Evolutionary conservation across 352 stramenopile genomes (phyloP).

Genomic region (Saprolegnia parasitica): DNA sequence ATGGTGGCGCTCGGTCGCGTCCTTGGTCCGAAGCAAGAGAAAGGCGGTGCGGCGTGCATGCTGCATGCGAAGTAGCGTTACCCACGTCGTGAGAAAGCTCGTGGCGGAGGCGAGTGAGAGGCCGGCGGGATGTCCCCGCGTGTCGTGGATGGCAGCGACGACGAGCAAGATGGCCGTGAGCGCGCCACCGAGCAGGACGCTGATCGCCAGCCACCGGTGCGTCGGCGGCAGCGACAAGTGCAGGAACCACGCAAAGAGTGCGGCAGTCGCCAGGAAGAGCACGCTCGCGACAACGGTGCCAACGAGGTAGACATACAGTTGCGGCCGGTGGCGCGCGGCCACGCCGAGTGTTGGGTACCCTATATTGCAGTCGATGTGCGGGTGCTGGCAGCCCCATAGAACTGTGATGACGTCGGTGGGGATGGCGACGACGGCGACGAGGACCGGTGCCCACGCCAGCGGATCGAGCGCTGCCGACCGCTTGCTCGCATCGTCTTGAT

Average conservation of each 20-base stretch:
- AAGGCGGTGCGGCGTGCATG: neutral
- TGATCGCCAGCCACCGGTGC: neutral
- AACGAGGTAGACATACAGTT: slow-evolving; percentile 7
- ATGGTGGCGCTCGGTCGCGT: too few species aligned
- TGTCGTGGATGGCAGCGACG: slow-evolving; percentile 3
- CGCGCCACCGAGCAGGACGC: neutral
- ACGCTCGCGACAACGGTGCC: neutral
- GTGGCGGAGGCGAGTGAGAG: neutral
- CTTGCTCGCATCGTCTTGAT: neutral
- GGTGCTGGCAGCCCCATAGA: slow-evolving; percentile 19
- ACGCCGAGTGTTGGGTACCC: slow-evolving; percentile 1
- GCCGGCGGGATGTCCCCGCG: neutral
- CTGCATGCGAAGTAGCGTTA: neutral
- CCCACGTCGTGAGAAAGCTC: neutral
- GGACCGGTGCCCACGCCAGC: slow-evolving; percentile 10
- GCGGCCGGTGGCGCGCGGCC: slow-evolving; percentile 11
- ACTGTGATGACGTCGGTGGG: slow-evolving; percentile 14
- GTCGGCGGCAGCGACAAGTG: neutral
- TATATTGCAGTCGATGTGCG: slow-evolving; percentile 18
- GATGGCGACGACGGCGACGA: neutral
- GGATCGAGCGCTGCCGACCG: neutral
- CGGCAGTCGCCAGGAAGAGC: slow-evolving; percentile 7
- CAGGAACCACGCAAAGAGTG: slow-evolving; percentile 16
- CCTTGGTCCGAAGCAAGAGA: neutral
- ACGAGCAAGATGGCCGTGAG: neutral